Percentiles rank a stretch among this genome's conserved stretches.
These are phyloP conservation scores for Auriculariales sp. DNA, from an alignment of 768 basidiomycete genomes.

Conservation along the genomic window DNA sequence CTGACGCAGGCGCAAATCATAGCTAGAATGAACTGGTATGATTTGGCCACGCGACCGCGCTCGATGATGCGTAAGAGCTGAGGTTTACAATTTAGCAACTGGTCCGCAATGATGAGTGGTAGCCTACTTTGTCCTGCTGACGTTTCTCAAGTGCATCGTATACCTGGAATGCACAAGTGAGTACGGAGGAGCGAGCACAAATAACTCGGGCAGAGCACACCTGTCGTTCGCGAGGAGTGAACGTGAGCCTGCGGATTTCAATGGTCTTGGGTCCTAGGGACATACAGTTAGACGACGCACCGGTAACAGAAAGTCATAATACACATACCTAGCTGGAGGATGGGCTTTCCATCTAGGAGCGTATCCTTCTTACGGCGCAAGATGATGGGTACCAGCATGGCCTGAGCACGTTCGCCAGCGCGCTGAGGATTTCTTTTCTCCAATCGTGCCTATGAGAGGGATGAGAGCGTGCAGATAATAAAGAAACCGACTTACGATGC, in stretches of 20 bases:
- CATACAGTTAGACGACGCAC: constrained; percentile 14
- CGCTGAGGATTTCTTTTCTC: constrained; percentile 44
- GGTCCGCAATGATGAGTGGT: too few species aligned
- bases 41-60: constrained; percentile 52
- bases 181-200: background rate
- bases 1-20: background rate
- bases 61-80: constrained; percentile 41
- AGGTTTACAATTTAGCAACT: too few species aligned
- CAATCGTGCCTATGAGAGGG: constrained; percentile 26
- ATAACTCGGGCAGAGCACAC: constrained; percentile 19
- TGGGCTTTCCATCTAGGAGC: constrained; percentile 47
- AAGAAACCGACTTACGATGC: constrained; percentile 27
- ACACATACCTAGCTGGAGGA: constrained; percentile 37
- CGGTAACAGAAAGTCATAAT: constrained; percentile 17
- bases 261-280: constrained; percentile 32
- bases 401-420: constrained; percentile 54
- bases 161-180: constrained; percentile 9
- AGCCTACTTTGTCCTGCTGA: constrained; percentile 16
- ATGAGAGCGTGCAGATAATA: background rate
- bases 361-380: constrained; percentile 66
- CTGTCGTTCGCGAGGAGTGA: constrained; percentile 50
- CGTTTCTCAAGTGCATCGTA: constrained; percentile 15
- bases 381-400: constrained; percentile 48
- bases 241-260: constrained; percentile 43
- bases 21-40: constrained; percentile 29